Base-by-base conservation (phyloP, 169 alveolate species). In the Cyclospora cayetanensis region DNA sequence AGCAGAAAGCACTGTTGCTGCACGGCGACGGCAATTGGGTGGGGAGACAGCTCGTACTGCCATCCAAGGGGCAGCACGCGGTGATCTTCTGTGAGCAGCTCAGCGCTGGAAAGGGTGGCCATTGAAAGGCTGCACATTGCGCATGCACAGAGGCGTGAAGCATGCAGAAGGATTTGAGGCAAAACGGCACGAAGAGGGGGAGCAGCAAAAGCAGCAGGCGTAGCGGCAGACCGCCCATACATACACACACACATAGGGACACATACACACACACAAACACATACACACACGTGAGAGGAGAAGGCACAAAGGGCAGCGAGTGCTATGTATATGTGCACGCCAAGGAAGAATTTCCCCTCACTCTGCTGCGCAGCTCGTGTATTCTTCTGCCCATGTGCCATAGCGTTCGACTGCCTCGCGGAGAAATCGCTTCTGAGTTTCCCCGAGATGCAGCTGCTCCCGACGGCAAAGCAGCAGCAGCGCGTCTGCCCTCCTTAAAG, bases 391-490 rank as follows among this genome's bases (percentile, higher is more conserved):
- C 79, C 79, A 66, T 4, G 79, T 37, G 35, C 9, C 25, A 22
- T 22, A 66, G 39, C 46, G 20, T 43, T 27, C 20, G 5, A 27
- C 79, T 7, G 79, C 79, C 9, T 66, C 79, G n/a, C 46, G n/a
- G 22, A 66, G 34, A 22, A 7, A 66, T 22, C 9, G 46, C 79
- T 66, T 20, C 79, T 66, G 79, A 37, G 9, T 27, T 22, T 66
- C 41, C 79, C 79, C 46, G 46, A 66, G 79, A 37, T 27, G 79
- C 79, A 66, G 79, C 79, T 29, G 79, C n/a, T 31, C 35, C 43
- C 41, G 4, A 9, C n/a, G 35, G 39, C 46, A 7, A 11, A 66
- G 79, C 46, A 27, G 79, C 79, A 66, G 79, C 79, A 66, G 43
- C 79, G n/a, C 46, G 46, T 66, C 79, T 12, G 79, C 42, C 25